Evolutionary conservation across 768 basidiomycete genomes (phyloP), one percentile per base, ranked within the genome.

Genomic region (Podaxis sp.): DNA sequence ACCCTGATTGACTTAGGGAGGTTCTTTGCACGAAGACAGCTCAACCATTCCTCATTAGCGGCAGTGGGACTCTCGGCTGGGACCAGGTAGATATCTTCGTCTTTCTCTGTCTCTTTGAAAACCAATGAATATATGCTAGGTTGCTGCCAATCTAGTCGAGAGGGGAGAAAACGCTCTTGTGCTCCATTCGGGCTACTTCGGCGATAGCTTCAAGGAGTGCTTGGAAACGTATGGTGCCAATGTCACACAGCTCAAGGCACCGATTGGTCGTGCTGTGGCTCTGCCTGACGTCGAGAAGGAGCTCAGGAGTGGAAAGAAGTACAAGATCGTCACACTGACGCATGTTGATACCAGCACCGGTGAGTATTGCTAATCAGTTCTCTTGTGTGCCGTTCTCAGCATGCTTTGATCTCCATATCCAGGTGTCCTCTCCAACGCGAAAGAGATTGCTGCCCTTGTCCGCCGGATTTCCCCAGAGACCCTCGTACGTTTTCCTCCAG

Each of bases 31-130:
- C 96, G 33, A 82, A 86, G 59, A 77, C 80, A 24, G 91, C 83
- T 0, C 97, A 99, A 71, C 93, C 95, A 0, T 95, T 99, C 81
- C 77, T 99, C 69, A 90, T 99, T 65, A 88, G 95, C 28, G 97
- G 97, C 1, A 92, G 89, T 59, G 97, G 97, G 15, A 99, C 97
- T 2, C 82, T 99, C 37, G 97, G 97, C 30, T 99, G 96, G 95
- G 96, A 98, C 74, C 91, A 93, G 84, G 91, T 83, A 40, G 49
- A 66, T 83, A 71, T 22, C 49, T 40, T 36, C 48, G 22, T 52
- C 11, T 11, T 4, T 62, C 36, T 17, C 5, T 60, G 36, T 28
- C 22, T 17, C 41, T 52, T 48, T 28, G 63, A 65, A 58, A 33
- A 50, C 20, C 51, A 49, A 48, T 51, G 0, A 44, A 44, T 11